Evolutionary conservation across 2,329 filamentous ascomycete genomes (phyloP).

Genomic region (Biscogniauxia sp.): DNA sequence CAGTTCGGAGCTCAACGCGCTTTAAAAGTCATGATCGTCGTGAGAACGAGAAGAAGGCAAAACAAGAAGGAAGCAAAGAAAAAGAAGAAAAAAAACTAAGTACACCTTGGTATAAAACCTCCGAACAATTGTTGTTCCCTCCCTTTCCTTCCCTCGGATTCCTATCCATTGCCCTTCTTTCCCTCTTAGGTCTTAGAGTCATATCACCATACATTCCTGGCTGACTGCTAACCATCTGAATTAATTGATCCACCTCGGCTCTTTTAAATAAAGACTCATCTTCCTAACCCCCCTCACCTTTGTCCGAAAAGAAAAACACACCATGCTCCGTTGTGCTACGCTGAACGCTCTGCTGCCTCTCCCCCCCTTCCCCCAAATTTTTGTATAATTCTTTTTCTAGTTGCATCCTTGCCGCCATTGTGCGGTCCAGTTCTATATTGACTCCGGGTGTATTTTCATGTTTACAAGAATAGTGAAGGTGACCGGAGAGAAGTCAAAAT

Average conservation of each 20-base stretch:
- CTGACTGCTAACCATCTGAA: not conserved
- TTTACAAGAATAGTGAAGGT: not conserved
- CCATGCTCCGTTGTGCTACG: not conserved
- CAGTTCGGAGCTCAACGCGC: not conserved
- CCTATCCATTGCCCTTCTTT: not conserved
- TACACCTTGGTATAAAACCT: not conserved
- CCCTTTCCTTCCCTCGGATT: too few species aligned
- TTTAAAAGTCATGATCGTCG: not conserved
- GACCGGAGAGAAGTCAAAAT: not conserved
- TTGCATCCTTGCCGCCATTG: not conserved
- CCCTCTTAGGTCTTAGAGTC: not conserved
- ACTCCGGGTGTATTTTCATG: not conserved
- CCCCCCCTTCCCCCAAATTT: too few species aligned
- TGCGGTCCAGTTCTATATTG: not conserved
- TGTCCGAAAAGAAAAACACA: not conserved
- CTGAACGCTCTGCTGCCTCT: slow-evolving; percentile 12
- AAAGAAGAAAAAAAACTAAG: not conserved
- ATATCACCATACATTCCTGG: not conserved
- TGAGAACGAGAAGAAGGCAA: not conserved
- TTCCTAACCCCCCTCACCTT: not conserved
- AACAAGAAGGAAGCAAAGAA: too few species aligned
- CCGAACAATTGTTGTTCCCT: not conserved
- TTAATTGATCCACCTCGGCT: not conserved
- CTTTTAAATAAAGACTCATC: not conserved
- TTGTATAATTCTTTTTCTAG: not conserved